phyloP scores from a whole-genome alignment of 2,329 filamentous ascomycete genomes.

The Harringtonia aguacate region DNA sequence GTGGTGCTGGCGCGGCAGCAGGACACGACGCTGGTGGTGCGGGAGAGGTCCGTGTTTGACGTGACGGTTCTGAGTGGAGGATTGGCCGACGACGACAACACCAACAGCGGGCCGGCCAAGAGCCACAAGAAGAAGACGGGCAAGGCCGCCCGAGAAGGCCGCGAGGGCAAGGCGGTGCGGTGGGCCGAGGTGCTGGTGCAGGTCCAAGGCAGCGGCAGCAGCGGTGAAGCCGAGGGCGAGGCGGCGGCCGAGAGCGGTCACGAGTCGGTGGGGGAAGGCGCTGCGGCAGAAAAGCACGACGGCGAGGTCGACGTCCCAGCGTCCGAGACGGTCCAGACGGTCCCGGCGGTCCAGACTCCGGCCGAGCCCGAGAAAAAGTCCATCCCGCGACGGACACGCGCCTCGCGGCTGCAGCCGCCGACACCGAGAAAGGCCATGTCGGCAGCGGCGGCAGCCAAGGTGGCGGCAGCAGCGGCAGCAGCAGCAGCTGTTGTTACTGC shows the following conservation, averaged over 20 bases:
- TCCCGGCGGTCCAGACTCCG: background rate
- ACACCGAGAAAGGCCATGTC: slow-evolving; percentile 11
- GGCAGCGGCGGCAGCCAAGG: background rate
- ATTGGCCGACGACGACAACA: background rate
- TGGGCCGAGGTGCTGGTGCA: slow-evolving; percentile 22
- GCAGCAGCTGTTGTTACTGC: too few relatives aligned
- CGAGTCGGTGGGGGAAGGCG: slow-evolving; percentile 12
- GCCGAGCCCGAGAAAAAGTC: slow-evolving; percentile 5
- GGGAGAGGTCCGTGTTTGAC: slow-evolving; percentile 18
- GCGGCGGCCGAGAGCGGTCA: too few relatives aligned
- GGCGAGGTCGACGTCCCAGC: background rate
- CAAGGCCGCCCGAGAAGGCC: slow-evolving; percentile 3
- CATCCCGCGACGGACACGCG: slow-evolving; percentile 8
- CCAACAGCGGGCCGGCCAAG: background rate
- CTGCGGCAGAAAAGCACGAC: background rate
- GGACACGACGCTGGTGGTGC: slow-evolving; percentile 15
- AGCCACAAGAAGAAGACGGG: background rate
- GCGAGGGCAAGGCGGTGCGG: slow-evolving; percentile 20
- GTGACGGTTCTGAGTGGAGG: slow-evolving; percentile 9
- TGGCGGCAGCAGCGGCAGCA: background rate
- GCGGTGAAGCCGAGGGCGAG: too few relatives aligned
- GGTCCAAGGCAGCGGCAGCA: slow-evolving; percentile 18
- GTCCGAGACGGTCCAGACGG: background rate
- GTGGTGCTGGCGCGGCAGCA: slow-evolving; percentile 19
- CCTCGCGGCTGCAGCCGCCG: slow-evolving; percentile 10